Base-by-base conservation (phyloP, 2,329 filamentous ascomycete genomes). In the Fusarium devonianum region DNA sequence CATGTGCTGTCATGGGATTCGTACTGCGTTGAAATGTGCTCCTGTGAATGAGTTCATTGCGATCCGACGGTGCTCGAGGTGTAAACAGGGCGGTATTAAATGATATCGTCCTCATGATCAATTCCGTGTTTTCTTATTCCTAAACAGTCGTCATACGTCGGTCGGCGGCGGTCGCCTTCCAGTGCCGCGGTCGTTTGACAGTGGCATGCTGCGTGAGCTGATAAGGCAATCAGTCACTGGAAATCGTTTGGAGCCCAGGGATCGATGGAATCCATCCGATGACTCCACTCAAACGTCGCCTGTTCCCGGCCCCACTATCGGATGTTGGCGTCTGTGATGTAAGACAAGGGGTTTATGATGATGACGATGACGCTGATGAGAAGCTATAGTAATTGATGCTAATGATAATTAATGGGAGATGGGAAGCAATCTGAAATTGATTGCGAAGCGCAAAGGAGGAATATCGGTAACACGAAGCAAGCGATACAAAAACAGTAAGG, bases 301-400 rank as follows among this genome's bases (percentile, higher is more conserved):
- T 66, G 63, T 63, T 66, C 34, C 54, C 57, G 57, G 60, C 63
- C 61, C 63, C 63, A 66, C 63, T 62, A 62, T 66, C 63, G 57
- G 54, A 66, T 66, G 63, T 62, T 66, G 61, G 46, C 34, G 53
- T 46, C 55, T 38, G 40, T 45, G 46, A 52, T 57, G 50, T 56
- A 63, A 57, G 55, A 60, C 49, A 53, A 34, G 44, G 30, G 38
- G 42, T 40, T 34, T 14, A 44, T 30, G 43, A 47, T 14, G 33
- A 45, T 16, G 19, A 30, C 11, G 13, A 30, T 2, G 18, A 29
- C 18, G 19, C 37, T 26, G 47, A 38, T 12, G 37, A 49, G 62
- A 53, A 55, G 60, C 37, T 48, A 47, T 40, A 40, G 22, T 13
- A 49, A 43, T 17, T 22, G 30, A 47, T 18, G 38, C 11, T 21